A percentile compares a stretch with the other conserved stretches of the same genome.
phyloP scores from a whole-genome alignment of 2,329 filamentous ascomycete species.

The Aspergillus versicolor region DNA sequence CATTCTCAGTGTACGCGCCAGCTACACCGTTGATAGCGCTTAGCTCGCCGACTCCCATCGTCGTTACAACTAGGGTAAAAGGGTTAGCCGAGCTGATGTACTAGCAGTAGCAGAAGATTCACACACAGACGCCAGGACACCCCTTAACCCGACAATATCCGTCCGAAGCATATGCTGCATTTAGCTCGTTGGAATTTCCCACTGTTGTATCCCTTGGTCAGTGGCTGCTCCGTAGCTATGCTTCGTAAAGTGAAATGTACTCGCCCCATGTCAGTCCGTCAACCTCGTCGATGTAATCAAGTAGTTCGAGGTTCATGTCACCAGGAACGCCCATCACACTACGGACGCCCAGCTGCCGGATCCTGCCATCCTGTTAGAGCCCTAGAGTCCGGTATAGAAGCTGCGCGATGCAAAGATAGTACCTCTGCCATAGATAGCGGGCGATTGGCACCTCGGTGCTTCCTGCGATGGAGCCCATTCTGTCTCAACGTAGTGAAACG shows the following conservation, averaged over 20 bases:
- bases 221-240: not conserved
- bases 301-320: constrained; percentile 8
- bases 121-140: constrained; percentile 2
- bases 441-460: no score
- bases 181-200: constrained; percentile 6
- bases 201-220: not conserved
- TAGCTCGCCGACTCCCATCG: constrained; percentile 65
- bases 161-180: constrained; percentile 7
- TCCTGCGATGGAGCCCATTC: no score
- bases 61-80: constrained; percentile 58
- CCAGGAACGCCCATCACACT: constrained; percentile 5
- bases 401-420: no score
- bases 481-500: no score
- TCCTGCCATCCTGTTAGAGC: not conserved
- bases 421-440: no score
- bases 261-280: constrained; percentile 1
- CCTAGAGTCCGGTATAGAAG: no score
- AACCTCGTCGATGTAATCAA: constrained; percentile 6
- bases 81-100: no score
- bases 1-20: constrained; percentile 69
- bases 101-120: not conserved
- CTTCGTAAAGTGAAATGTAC: no score
- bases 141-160: constrained; percentile 4
- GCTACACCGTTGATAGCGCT: constrained; percentile 70
- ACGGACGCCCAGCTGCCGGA: not conserved